Conservation (phyloP, 805 yeast species). For the Isabelozyma pseudorhagii region DNA sequence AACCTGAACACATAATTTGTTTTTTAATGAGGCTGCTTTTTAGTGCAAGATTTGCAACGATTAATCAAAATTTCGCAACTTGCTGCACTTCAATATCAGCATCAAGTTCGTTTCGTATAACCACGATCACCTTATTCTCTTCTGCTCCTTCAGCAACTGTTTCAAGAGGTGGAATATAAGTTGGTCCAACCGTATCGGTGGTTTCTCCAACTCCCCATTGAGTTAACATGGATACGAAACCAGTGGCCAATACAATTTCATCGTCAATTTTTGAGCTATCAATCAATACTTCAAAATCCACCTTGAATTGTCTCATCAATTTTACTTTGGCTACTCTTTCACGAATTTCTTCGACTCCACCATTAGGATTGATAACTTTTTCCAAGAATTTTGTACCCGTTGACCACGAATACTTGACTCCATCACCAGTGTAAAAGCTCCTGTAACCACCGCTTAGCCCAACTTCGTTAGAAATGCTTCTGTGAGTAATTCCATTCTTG, state of each 20-base stretch:
- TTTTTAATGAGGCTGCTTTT: not conserved
- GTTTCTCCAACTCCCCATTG: slow-evolving; percentile 60
- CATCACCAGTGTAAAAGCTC: slow-evolving; percentile 50
- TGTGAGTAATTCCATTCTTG: slow-evolving; percentile 42
- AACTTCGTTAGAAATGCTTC: slow-evolving; percentile 36
- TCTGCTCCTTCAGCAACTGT: slow-evolving; percentile 10
- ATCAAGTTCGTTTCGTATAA: slow-evolving; percentile 4
- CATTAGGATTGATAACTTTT: slow-evolving; percentile 51
- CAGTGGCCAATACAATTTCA: slow-evolving; percentile 58
- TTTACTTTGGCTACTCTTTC: slow-evolving; percentile 53
- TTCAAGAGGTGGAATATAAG: slow-evolving; percentile 19
- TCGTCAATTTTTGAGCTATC: slow-evolving; percentile 47
- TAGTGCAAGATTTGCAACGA: not conserved
- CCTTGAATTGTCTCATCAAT: slow-evolving; percentile 54
- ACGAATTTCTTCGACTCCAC: slow-evolving; percentile 53
- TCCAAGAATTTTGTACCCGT: slow-evolving; percentile 51
- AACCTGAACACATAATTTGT: too few relatives aligned
- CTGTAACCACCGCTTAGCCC: slow-evolving; percentile 40
- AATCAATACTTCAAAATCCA: slow-evolving; percentile 56
- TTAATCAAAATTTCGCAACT: not conserved
- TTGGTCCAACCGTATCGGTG: slow-evolving; percentile 55
- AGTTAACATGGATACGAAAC: slow-evolving; percentile 60
- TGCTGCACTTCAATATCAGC: slow-evolving; percentile 4
- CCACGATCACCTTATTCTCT: slow-evolving; percentile 10
- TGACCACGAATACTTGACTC: slow-evolving; percentile 55